phyloP scores from a whole-genome alignment of 2,329 filamentous ascomycete species.

The Ceratocystis cubensis region DNA sequence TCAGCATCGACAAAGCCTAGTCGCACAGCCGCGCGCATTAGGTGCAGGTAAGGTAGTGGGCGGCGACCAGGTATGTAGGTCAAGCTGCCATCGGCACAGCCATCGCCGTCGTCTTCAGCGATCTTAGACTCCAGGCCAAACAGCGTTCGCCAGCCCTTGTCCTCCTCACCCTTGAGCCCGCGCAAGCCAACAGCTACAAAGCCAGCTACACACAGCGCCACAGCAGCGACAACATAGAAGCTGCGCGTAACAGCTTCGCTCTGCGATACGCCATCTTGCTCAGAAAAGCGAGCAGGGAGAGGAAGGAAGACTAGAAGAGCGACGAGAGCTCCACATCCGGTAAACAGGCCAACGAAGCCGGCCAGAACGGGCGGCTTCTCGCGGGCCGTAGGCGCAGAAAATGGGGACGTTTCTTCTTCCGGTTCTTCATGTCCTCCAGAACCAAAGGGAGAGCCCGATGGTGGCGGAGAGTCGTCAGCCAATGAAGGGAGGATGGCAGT shows the following conservation, averaged over 20 bases:
- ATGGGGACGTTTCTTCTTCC: conserved; percentile 37
- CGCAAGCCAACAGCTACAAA: conserved; percentile 70
- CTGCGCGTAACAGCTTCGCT: conserved; percentile 65
- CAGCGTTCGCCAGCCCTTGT: conserved; percentile 56
- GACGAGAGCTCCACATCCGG: conserved; percentile 79
- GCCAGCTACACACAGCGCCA: conserved; percentile 59
- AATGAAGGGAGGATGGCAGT: conserved; percentile 77
- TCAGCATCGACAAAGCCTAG: conserved; percentile 63
- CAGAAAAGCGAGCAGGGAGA: conserved; percentile 65
- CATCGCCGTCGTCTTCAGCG: too few species aligned
- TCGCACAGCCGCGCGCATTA: conserved; percentile 50
- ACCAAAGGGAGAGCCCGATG: neutral
- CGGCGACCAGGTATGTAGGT: conserved; percentile 6
- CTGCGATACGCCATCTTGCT: conserved; percentile 57
- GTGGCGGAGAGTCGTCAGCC: conserved; percentile 34
- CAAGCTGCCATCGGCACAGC: neutral
- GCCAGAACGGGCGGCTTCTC: conserved; percentile 54
- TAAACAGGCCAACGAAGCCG: conserved; percentile 83
- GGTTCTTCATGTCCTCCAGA: neutral
- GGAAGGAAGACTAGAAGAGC: conserved; percentile 75
- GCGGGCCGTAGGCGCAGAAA: conserved; percentile 44
- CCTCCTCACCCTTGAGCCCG: conserved; percentile 56
- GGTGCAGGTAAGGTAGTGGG: conserved; percentile 43
- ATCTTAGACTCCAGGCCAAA: conserved; percentile 30
- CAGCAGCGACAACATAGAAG: conserved; percentile 71